Conservation (phyloP, 345 rosid genomes). For the Melaleuca alternifolia region DNA sequence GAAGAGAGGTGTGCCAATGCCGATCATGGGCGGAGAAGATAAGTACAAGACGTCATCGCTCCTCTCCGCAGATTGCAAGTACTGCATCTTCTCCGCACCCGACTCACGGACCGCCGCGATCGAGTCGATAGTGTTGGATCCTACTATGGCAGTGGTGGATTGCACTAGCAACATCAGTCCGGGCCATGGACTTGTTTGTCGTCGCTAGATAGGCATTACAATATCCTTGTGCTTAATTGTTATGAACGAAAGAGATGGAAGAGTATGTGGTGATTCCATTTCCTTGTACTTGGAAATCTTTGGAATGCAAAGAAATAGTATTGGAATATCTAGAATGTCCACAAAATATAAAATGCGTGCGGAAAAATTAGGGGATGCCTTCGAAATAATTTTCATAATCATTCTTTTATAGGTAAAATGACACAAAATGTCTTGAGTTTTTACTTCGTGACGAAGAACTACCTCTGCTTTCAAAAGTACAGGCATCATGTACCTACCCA, state of each 20-base stretch:
- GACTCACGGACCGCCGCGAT: background rate
- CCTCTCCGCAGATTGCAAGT: constrained; percentile 1
- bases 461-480: background rate
- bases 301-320: background rate
- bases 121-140: background rate
- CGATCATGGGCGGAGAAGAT: constrained; percentile 6
- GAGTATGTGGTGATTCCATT: background rate
- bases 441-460: too few species aligned
- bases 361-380: background rate
- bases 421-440: background rate
- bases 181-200: background rate
- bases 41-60: constrained; percentile 7
- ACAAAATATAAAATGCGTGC: background rate
- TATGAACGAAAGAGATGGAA: background rate
- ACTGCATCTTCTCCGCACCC: background rate
- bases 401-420: background rate
- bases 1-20: constrained; percentile 5
- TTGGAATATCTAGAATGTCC: background rate
- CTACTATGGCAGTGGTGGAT: background rate
- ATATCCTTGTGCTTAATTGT: background rate
- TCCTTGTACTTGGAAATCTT: background rate
- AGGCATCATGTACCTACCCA: background rate
- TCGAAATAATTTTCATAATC: background rate
- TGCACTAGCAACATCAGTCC: background rate
- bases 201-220: background rate